These are phyloP conservation scores for Monosporascus sp. DNA, from an alignment of 2,329 filamentous ascomycete genomes.

Conservation along the genomic window DNA sequence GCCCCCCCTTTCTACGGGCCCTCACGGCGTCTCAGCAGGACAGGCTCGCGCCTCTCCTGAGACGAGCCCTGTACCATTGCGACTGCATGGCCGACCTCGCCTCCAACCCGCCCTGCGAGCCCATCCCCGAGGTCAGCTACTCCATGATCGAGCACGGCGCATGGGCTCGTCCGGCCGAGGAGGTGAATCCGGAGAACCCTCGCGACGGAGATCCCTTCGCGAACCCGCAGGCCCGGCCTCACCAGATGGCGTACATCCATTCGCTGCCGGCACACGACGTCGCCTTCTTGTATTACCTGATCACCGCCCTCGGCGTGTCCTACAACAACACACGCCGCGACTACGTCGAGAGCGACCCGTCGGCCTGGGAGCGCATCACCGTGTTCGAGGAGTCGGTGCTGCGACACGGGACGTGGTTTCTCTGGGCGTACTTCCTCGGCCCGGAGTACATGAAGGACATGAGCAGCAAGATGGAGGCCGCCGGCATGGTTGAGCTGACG, in stretches of 20 bases:
- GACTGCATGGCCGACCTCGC: constrained; percentile 23
- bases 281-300: constrained; percentile 12
- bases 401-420: constrained; percentile 24
- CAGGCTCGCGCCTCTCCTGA: constrained; percentile 7
- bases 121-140: constrained; percentile 1
- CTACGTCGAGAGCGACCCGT: neutral
- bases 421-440: constrained; percentile 12
- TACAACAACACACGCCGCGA: neutral
- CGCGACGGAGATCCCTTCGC: constrained; percentile 10
- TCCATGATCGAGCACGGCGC: neutral
- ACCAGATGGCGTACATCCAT: constrained; percentile 18
- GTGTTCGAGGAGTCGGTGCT: constrained; percentile 21
- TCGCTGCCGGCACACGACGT: constrained; percentile 14
- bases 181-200: neutral
- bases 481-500: constrained; percentile 15
- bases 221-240: constrained; percentile 8
- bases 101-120: constrained; percentile 7
- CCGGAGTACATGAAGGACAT: constrained; percentile 2
- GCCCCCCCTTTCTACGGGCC: constrained; percentile 6
- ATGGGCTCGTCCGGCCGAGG: neutral
- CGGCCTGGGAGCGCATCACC: constrained; percentile 9
- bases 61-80: constrained; percentile 17
- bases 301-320: constrained; percentile 6
- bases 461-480: constrained; percentile 4
- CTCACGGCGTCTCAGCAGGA: constrained; percentile 6